Conservation (phyloP, 768 basidiomycete species). For the Mycena galericulata region DNA sequence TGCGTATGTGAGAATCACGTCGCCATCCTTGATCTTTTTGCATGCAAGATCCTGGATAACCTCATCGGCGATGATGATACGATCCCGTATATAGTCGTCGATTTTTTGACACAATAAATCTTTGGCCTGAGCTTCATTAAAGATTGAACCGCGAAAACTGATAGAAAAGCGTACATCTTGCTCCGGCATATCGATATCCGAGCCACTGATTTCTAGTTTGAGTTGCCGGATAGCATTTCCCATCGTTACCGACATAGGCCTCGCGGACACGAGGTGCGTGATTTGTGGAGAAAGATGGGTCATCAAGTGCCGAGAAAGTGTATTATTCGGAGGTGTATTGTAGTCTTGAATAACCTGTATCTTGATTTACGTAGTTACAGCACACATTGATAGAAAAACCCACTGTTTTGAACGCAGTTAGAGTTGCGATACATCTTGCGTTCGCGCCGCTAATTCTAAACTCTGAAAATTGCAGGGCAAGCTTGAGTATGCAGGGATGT, state of each 20-base stretch:
- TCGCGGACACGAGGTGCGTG: conserved; percentile 85
- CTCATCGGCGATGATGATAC: conserved; percentile 92
- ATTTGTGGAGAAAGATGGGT: conserved; percentile 95
- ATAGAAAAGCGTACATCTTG: conserved; percentile 76
- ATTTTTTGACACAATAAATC: conserved; percentile 85
- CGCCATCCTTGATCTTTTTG: conserved; percentile 94
- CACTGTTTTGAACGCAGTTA: conserved; percentile 93
- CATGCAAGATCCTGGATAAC: conserved; percentile 91
- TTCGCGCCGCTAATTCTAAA: conserved; percentile 96
- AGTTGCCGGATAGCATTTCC: conserved; percentile 94
- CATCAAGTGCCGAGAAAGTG: conserved; percentile 91
- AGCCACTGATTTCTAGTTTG: conserved; percentile 93
- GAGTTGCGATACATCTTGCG: conserved; percentile 92
- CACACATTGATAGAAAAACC: conserved; percentile 41
- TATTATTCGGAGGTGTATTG: conserved; percentile 85
- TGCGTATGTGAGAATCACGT: conserved; percentile 93
- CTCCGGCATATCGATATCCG: conserved; percentile 94
- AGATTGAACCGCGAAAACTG: background rate
- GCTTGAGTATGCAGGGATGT: conserved; percentile 88
- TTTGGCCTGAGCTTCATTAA: conserved; percentile 74
- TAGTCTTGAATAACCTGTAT: conserved; percentile 91
- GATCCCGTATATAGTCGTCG: conserved; percentile 93
- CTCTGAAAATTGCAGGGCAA: conserved; percentile 90
- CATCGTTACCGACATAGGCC: conserved; percentile 94
- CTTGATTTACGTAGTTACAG: conserved; percentile 11